Evolutionary conservation across 345 rosid genomes (phyloP), one percentile per base, ranked within the genome.

Genomic region (Microthlaspi erraticum): DNA sequence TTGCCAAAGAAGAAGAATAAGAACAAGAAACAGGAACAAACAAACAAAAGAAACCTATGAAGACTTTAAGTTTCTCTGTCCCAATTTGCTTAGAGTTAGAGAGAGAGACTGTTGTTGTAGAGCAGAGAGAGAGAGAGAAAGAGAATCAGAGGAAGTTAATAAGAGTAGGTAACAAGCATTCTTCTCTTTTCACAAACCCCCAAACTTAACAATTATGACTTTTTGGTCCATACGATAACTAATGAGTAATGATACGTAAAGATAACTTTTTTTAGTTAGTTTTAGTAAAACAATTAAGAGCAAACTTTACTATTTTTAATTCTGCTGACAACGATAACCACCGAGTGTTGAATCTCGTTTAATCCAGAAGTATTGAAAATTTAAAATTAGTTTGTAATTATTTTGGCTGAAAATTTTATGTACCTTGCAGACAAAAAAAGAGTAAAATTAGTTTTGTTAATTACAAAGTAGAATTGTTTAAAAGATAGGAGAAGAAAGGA

Each of bases 131-230:
- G 64, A 58, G 54, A 59, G 77, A 69, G 83, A 78, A 72, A 75
- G 81, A 78, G 83, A 79, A 80, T 54, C 63, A 76, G 85, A 75
- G 84, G 84, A 80, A 83, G 71, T 86, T 80, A 84, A 86, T 84
- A 84, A 87, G 91, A 89, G 98, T 91, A 88, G 99, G 93, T 91
- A 87, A 89, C 95, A 89, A 91, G 96, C 96, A 83, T 89, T 83
- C 91, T 76, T 81, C 88, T 87, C 81, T 87, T 86, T 86, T 86
- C 83, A 85, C 80, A 78, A 73, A 75, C 60, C 74, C 82, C 79
- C 79, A 73, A 71, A 73, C 70, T 72, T 82, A 77, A 80, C 80
- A 77, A 77, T 73, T 78, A 80, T 84, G 84, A 78, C 76, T 76
- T 77, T 75, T 75, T 68, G 79, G 74, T 68, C 73, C 79, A 75